Evolutionary conservation across 2,329 filamentous ascomycete species (phyloP).

Genomic region (Ascocoryne sarcoides): DNA sequence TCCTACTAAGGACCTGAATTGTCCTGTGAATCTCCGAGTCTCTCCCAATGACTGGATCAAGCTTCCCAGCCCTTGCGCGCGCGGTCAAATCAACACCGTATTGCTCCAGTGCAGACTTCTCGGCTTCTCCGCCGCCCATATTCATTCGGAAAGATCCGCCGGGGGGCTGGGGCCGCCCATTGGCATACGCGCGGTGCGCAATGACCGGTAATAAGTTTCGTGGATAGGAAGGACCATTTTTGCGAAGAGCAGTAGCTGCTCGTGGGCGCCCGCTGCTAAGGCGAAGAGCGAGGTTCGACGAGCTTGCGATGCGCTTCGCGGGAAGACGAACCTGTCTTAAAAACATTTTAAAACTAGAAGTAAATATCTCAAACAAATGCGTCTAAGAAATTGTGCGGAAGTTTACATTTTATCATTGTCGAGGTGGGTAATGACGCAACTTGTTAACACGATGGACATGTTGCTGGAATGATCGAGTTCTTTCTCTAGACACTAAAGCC

Average conservation of each 20-base stretch:
- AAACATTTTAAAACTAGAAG: slow-evolving; percentile 14
- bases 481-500: neutral
- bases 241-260: slow-evolving; percentile 7
- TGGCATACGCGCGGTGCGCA: slow-evolving; percentile 48
- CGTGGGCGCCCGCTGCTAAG: slow-evolving; percentile 8
- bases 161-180: slow-evolving; percentile 73
- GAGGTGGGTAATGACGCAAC: too few relatives aligned
- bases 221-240: slow-evolving; percentile 6
- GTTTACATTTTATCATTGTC: too few relatives aligned
- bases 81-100: slow-evolving; percentile 87
- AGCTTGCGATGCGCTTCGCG: slow-evolving; percentile 20
- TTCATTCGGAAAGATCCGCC: slow-evolving; percentile 95
- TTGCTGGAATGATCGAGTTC: slow-evolving; percentile 7
- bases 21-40: slow-evolving; percentile 88
- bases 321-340: slow-evolving; percentile 20
- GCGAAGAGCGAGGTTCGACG: slow-evolving; percentile 10
- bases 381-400: too few relatives aligned
- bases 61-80: slow-evolving; percentile 74
- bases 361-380: too few relatives aligned
- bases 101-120: slow-evolving; percentile 85
- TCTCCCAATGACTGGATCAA: slow-evolving; percentile 85
- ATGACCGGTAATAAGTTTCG: slow-evolving; percentile 32
- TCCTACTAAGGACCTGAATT: slow-evolving; percentile 83
- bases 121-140: slow-evolving; percentile 58
- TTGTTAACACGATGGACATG: too few relatives aligned